Percentiles rank a stretch among this genome's conserved stretches.
Conservation (phyloP, 805 yeast species). For the Yarrowia keelungensis region DNA sequence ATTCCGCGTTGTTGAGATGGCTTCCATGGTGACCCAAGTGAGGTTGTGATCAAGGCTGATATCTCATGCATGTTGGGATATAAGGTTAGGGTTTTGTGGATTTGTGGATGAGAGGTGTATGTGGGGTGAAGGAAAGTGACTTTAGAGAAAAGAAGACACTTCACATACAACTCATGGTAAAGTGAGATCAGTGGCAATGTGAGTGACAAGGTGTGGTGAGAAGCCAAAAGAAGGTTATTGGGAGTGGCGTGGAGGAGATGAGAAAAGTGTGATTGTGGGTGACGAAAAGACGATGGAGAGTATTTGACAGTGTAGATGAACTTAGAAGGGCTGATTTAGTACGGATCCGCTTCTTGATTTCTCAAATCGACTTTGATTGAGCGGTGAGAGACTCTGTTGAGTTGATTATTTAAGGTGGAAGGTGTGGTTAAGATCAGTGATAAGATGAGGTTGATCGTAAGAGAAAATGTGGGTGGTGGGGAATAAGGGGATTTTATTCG, state of each 20-base stretch:
- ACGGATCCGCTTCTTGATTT: too few relatives aligned
- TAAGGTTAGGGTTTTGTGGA: slow-evolving; percentile 1
- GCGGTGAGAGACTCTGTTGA: background rate
- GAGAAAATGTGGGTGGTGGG: too few relatives aligned
- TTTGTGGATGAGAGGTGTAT: background rate
- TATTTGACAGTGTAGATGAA: too few relatives aligned
- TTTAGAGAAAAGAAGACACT: too few relatives aligned
- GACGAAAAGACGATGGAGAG: too few relatives aligned
- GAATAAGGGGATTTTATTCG: too few relatives aligned
- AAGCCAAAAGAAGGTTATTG: slow-evolving; percentile 26
- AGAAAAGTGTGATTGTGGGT: background rate
- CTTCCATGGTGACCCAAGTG: background rate
- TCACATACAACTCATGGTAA: too few relatives aligned
- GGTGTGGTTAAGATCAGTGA: too few relatives aligned
- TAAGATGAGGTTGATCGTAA: too few relatives aligned
- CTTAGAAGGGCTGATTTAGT: too few relatives aligned
- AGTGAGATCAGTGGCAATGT: slow-evolving; percentile 31
- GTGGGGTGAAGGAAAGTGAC: background rate
- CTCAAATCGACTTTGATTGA: too few relatives aligned
- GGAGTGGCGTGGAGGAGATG: background rate
- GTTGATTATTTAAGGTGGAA: background rate
- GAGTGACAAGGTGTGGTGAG: background rate
- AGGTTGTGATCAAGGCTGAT: background rate
- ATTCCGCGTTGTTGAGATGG: slow-evolving; percentile 17
- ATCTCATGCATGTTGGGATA: slow-evolving; percentile 3